Evolutionary conservation across 2,329 filamentous ascomycete genomes (phyloP).

Genomic region (Venturiaceae sp.): DNA sequence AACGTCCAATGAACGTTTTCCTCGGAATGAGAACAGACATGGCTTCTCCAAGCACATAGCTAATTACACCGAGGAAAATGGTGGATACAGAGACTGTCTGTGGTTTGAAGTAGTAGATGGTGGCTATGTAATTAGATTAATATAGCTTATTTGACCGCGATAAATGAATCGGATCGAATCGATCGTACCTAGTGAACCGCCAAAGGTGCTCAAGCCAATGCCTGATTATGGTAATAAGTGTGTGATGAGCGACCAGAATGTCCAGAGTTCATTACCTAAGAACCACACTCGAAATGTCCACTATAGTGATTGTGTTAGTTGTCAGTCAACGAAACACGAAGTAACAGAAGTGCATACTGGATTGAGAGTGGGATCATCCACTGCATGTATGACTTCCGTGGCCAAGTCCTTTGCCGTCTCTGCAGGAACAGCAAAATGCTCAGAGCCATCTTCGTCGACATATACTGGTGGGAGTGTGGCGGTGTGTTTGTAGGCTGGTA

Average conservation of each 20-base stretch:
- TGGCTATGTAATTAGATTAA: constrained; percentile 23
- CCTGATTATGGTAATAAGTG: background rate
- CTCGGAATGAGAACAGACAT: constrained; percentile 29
- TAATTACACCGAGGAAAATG: constrained; percentile 36
- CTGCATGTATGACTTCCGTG: background rate
- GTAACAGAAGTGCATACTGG: background rate
- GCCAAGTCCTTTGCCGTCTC: constrained; percentile 3
- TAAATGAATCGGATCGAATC: constrained; percentile 28
- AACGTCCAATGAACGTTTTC: constrained; percentile 22
- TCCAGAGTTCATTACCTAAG: background rate
- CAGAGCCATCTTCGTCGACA: background rate
- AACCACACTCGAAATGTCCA: constrained; percentile 9
- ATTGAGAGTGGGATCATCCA: constrained; percentile 6
- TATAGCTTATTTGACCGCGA: constrained; percentile 3
- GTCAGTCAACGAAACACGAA: no score
- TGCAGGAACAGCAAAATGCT: background rate
- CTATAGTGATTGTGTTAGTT: background rate
- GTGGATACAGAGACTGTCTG: constrained; percentile 33
- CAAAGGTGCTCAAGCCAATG: constrained; percentile 6
- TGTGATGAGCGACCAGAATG: no score
- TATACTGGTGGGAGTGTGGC: background rate
- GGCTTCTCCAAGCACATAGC: constrained; percentile 31
- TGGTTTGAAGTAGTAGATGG: constrained; percentile 39
- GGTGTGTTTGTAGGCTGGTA: background rate
- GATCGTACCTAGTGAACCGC: constrained; percentile 28